Evolutionary conservation across 2,329 filamentous ascomycete species (phyloP), one percentile per base, ranked within the genome.

Genomic region (Chalaropsis thielavioides): DNA sequence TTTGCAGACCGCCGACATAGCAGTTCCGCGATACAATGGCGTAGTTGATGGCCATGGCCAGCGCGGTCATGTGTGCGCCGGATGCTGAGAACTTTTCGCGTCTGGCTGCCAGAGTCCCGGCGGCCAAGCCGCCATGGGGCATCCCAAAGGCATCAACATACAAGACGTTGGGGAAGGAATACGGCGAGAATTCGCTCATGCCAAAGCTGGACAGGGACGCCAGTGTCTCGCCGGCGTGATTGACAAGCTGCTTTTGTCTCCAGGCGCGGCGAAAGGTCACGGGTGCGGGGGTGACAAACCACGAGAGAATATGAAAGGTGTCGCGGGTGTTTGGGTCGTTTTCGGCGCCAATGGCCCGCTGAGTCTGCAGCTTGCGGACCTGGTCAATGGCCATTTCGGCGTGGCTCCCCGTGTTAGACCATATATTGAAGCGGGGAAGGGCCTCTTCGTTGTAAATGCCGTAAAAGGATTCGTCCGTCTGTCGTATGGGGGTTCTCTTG

Each of bases 21-120:
- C 66, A 67, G 58, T 67, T 67, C 15, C 61, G 40, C 27, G 63
- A 65, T 11, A 54, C 63, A 62, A 67, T 65, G 19, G 63, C 63
- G 35, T 65, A 61, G 58, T 67, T 67, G 24, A 67, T 61, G 13
- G 66, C 63, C 66, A 67, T 67, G 11, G 66, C 64, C 56, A 67
- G 27, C 3, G 64, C 64, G 27, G 58, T 44, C 64, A 67, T 66
- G 38, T 67, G 66, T 7, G 58, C 63, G 44, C 27, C 40, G 15
- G 66, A 63, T 27, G 61, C 63, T 15, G 62, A 43, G 27, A 62
- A 60, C 60, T 66, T 63, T 27, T 64, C 38, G 17, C 62, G 56
- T 27, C 59, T 54, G 58, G 61, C 10, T 61, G 65, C 51, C 22
- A 22, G 40, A 41, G 63, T 51, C 5, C 59, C 56, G 3, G 63